Evolutionary conservation across 257 asterid genomes (phyloP), one percentile per base, ranked within the genome.

Genomic region (Asclepias syriaca): DNA sequence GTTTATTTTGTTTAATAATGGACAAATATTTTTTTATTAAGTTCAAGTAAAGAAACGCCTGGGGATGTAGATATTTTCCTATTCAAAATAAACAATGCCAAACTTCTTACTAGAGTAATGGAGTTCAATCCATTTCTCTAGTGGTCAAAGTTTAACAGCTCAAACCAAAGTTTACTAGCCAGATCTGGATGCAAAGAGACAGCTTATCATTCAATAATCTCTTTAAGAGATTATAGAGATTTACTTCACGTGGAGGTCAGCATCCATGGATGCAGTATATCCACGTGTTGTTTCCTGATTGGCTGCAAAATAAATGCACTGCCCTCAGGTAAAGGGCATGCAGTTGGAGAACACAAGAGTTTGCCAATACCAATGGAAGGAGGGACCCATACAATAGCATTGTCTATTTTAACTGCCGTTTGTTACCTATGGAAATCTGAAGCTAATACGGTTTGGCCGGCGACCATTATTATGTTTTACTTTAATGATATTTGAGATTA

Each of bases 231-330:
- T 43, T 43, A 43, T 43, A 7, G 11, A 8, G 6, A 22, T 40
- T 46, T 15, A 59, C 72, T 71, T 75, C 78, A 77, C 61, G 77
- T 80, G 89, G 37, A 74, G 51, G 79, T 82, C 84, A 74, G 65
- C 81, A 66, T 79, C 83, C 73, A n/a, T 51, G 72, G 70, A 59
- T 53, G 32, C 34, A 39, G 45, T 55, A 55, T 39, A 19, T 65
- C 70, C 77, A 66, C 29, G 61, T 37, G 48, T 74, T 40, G 43
- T 50, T 46, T 27, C 24, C 48, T 73, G 60, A 50, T 51, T 43
- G 78, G 79, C 45, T 76, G 61, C 73, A 51, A 54, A 61, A 68
- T 73, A 79, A 53, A 49, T 69, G 81, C 71, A 77, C 67, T 82
- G 74, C 75, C 81, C 65, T 81, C 24, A 39, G 50, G 65, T 14